A percentile compares a stretch with the other conserved stretches of the same genome.
phyloP scores from a whole-genome alignment of 1,284 basidiomycete genomes.

The Sparassis latifolia region DNA sequence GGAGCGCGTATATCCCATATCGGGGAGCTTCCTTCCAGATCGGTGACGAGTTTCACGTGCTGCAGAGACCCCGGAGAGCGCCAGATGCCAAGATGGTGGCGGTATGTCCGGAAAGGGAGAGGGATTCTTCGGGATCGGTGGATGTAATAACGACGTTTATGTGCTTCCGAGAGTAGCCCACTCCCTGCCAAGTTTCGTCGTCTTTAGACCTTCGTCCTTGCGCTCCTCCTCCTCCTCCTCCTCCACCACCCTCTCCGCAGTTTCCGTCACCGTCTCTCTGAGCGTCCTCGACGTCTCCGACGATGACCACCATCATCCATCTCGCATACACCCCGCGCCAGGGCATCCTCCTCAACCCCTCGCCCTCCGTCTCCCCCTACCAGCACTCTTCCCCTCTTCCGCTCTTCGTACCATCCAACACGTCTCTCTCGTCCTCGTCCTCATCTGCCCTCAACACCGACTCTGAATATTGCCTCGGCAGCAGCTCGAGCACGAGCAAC shows the following conservation, averaged over 20 bases:
- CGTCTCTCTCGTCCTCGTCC: conserved; percentile 21
- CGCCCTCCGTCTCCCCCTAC: conserved; percentile 24
- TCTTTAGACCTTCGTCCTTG: neutral
- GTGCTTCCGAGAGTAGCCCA: neutral
- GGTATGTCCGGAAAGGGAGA: no score
- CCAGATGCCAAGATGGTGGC: no score
- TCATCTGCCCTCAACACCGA: conserved; percentile 17
- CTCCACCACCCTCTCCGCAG: neutral
- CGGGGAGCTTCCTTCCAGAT: no score
- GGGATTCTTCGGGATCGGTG: no score
- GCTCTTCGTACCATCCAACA: conserved; percentile 20
- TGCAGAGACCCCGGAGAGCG: no score
- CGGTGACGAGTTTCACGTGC: no score
- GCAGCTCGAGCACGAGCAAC: conserved; percentile 14
- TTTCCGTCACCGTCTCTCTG: neutral
- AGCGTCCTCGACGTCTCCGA: neutral
- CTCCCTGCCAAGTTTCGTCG: neutral
- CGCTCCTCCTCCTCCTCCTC: neutral
- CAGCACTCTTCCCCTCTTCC: conserved; percentile 18
- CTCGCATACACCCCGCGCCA: conserved; percentile 10
- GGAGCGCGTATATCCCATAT: no score
- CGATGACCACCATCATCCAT: conserved; percentile 19
- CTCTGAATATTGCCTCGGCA: conserved; percentile 16
- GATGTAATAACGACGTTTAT: neutral
- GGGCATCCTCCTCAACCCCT: conserved; percentile 31